A percentile compares a stretch with the other conserved stretches of the same genome.
These are phyloP conservation scores for Warburgia ugandensis DNA, from an alignment of 164 flowering plant genomes.

Conservation along the genomic window DNA sequence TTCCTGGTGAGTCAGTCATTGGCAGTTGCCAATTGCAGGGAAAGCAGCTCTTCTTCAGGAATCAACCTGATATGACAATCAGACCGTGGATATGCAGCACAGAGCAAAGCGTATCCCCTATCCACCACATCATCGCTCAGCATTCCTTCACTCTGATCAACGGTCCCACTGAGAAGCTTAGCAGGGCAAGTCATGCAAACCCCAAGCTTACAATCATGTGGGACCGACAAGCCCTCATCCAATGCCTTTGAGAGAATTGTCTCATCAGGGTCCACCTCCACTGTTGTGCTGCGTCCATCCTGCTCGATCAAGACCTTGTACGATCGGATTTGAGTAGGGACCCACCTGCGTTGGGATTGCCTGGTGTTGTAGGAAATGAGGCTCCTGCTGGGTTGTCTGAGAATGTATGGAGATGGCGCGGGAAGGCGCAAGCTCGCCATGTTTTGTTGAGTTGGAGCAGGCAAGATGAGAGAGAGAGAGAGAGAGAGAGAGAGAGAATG, in stretches of 20 bases:
- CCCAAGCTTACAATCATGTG: constrained; percentile 96
- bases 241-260: constrained; percentile 68
- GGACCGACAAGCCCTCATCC: constrained; percentile 62
- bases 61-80: constrained; percentile 67
- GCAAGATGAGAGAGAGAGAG: background rate
- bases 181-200: constrained; percentile 99
- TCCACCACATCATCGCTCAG: constrained; percentile 91
- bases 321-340: background rate
- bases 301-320: constrained; percentile 84
- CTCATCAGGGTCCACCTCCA: constrained; percentile 85
- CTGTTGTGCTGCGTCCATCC: constrained; percentile 46
- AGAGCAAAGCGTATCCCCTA: constrained; percentile 62
- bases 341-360: background rate
- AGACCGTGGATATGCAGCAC: constrained; percentile 71
- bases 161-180: constrained; percentile 54
- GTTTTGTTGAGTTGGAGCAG: too few relatives aligned
- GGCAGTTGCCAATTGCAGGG: constrained; percentile 87
- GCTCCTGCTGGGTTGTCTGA: background rate
- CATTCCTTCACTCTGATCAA: constrained; percentile 97
- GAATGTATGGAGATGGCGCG: background rate
- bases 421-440: too few relatives aligned
- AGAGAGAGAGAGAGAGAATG: too few relatives aligned
- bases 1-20: constrained; percentile 53
- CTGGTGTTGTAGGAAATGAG: background rate
- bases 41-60: constrained; percentile 86